phyloP scores from a whole-genome alignment of 1,284 basidiomycete species.

The Malassezia vespertilionis region DNA sequence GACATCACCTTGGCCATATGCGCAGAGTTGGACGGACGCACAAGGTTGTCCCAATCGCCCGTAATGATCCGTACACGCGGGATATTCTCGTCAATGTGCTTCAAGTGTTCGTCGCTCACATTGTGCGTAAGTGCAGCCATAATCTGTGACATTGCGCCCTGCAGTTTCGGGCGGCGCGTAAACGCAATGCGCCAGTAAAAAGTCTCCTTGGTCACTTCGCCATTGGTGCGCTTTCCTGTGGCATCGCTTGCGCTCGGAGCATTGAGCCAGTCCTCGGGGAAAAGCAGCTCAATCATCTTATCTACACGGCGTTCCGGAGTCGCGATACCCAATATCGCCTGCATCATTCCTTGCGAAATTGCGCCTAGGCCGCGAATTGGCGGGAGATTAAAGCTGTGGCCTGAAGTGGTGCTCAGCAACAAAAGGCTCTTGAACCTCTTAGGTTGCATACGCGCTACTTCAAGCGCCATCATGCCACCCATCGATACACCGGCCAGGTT shows the following conservation, averaged over 20 bases:
- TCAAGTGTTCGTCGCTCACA: slow-evolving; percentile 55
- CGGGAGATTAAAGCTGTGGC: slow-evolving; percentile 18
- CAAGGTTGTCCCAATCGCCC: slow-evolving; percentile 62
- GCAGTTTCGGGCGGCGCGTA: slow-evolving; percentile 56
- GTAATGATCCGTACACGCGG: slow-evolving; percentile 59
- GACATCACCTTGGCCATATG: slow-evolving; percentile 59
- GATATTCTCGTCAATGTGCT: slow-evolving; percentile 54
- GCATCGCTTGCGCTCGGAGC: slow-evolving; percentile 27
- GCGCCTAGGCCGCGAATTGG: slow-evolving; percentile 41
- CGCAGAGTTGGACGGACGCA: slow-evolving; percentile 55
- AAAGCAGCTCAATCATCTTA: slow-evolving; percentile 58
- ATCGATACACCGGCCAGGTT: slow-evolving; percentile 69
- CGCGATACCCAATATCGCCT: slow-evolving; percentile 45
- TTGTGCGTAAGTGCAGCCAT: slow-evolving; percentile 61
- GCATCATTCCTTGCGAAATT: slow-evolving; percentile 30
- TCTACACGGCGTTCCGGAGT: slow-evolving; percentile 54
- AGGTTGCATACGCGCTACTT: slow-evolving; percentile 30
- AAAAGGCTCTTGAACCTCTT: slow-evolving; percentile 23
- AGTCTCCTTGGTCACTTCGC: slow-evolving; percentile 29
- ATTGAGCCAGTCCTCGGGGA: slow-evolving; percentile 55
- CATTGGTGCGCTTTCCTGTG: slow-evolving; percentile 19
- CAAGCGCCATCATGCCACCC: slow-evolving; percentile 68
- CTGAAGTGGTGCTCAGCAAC: slow-evolving; percentile 37
- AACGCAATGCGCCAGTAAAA: slow-evolving; percentile 55
- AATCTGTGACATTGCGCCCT: slow-evolving; percentile 66